phyloP scores from a whole-genome alignment of 306 rosid species.

The Citrullus mucosospermus region DNA sequence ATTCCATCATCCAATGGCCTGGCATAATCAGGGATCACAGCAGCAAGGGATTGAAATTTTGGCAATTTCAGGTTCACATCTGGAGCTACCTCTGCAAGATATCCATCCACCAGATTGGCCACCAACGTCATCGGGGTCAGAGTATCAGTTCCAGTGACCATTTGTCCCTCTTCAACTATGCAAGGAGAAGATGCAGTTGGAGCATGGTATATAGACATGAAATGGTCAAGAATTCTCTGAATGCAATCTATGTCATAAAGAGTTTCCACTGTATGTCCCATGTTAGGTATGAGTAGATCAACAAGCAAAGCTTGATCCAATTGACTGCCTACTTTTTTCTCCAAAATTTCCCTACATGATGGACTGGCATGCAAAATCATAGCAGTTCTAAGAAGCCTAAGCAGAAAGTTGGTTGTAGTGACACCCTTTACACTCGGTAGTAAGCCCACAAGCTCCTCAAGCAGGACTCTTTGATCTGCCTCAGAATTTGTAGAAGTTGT shows the following conservation, averaged over 20 bases:
- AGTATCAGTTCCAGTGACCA: slow-evolving; percentile 30
- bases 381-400: slow-evolving; percentile 51
- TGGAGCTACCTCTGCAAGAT: slow-evolving; percentile 75
- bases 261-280: slow-evolving; percentile 61
- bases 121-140: slow-evolving; percentile 48
- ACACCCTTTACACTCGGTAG: slow-evolving; percentile 50
- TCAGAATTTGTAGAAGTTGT: slow-evolving; percentile 31
- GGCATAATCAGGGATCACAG: slow-evolving; percentile 68
- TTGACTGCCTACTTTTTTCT: slow-evolving; percentile 63
- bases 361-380: slow-evolving; percentile 62
- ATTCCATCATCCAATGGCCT: slow-evolving; percentile 67
- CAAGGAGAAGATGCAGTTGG: slow-evolving; percentile 39
- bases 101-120: slow-evolving; percentile 61
- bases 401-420: slow-evolving; percentile 42
- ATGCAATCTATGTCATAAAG: slow-evolving; percentile 70
- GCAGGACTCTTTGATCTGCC: slow-evolving; percentile 41
- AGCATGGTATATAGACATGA: slow-evolving; percentile 37
- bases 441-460: slow-evolving; percentile 57
- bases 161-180: slow-evolving; percentile 34
- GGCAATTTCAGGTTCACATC: slow-evolving; percentile 75
- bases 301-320: slow-evolving; percentile 57
- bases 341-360: slow-evolving; percentile 57
- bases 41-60: slow-evolving; percentile 69
- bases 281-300: slow-evolving; percentile 67
- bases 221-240: slow-evolving; percentile 68